These are phyloP conservation scores for Berberis thunbergii DNA, from an alignment of 164 flowering plant species.

Conservation along the genomic window DNA sequence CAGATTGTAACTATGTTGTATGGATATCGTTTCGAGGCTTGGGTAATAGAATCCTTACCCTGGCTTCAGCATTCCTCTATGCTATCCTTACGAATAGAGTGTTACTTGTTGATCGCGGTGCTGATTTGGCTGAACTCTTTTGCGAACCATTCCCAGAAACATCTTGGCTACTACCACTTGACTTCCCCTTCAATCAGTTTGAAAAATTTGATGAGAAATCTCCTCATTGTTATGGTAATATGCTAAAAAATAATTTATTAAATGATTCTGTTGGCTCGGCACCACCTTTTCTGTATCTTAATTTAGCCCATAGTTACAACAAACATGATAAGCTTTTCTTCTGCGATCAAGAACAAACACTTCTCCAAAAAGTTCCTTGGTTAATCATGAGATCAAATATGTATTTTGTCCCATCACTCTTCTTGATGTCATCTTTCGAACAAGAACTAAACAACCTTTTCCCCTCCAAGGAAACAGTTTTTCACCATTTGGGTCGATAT, in stretches of 20 bases:
- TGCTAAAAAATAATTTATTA: constrained; percentile 32
- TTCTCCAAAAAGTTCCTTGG: constrained; percentile 56
- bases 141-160: no score
- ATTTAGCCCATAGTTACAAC: constrained; percentile 57
- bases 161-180: constrained; percentile 66
- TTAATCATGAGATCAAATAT: constrained; percentile 62
- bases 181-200: constrained; percentile 55
- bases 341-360: constrained; percentile 61
- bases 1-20: constrained; percentile 59
- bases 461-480: constrained; percentile 63
- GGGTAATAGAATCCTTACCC: constrained; percentile 65
- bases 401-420: constrained; percentile 73
- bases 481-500: constrained; percentile 72
- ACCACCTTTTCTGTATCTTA: constrained; percentile 47
- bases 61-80: constrained; percentile 73
- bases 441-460: constrained; percentile 52
- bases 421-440: constrained; percentile 62
- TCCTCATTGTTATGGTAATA: constrained; percentile 40
- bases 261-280: constrained; percentile 10
- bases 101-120: constrained; percentile 65
- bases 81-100: constrained; percentile 74
- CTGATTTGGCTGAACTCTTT: constrained; percentile 26
- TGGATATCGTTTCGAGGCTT: constrained; percentile 77
- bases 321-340: constrained; percentile 76
- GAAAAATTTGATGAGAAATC: constrained; percentile 36